A percentile compares a stretch with the other conserved stretches of the same genome.
These are phyloP conservation scores for Alternaria consortialis DNA, from an alignment of 2,329 filamentous ascomycete genomes.

Conservation along the genomic window DNA sequence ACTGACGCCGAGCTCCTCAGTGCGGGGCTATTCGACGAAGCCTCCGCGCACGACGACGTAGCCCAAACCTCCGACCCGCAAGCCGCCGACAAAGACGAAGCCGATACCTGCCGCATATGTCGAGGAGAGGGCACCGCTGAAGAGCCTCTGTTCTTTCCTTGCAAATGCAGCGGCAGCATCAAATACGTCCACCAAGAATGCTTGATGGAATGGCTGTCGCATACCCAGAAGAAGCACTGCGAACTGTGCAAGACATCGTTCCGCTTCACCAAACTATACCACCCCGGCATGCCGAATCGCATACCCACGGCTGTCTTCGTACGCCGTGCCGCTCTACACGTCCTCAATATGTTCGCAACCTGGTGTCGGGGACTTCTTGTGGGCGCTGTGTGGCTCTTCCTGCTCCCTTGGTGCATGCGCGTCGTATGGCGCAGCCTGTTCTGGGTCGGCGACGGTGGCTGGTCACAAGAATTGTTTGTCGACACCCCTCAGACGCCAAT, in stretches of 20 bases:
- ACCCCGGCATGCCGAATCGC: constrained; percentile 87
- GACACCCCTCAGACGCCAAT: constrained; percentile 17
- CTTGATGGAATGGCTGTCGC: constrained; percentile 97
- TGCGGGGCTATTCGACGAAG: constrained; percentile 24
- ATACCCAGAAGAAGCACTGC: constrained; percentile 99
- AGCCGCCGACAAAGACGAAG: constrained; percentile 57
- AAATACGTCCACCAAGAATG: constrained; percentile 98
- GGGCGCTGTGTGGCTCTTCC: constrained; percentile 84
- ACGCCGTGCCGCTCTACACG: constrained; percentile 78
- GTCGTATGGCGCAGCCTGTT: constrained; percentile 93
- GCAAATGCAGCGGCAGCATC: constrained; percentile 99
- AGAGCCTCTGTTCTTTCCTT: constrained; percentile 94
- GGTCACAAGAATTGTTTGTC: constrained; percentile 58
- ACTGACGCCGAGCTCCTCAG: constrained; percentile 25
- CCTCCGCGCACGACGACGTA: constrained; percentile 10
- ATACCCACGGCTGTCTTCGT: constrained; percentile 84
- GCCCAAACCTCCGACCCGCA: constrained; percentile 52
- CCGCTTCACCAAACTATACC: constrained; percentile 97
- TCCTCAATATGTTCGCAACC: constrained; percentile 73
- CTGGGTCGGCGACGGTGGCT: constrained; percentile 87
- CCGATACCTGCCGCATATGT: constrained; percentile 96
- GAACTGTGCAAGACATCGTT: constrained; percentile 99
- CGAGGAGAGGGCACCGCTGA: constrained; percentile 82
- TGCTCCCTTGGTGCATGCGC: constrained; percentile 89
- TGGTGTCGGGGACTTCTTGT: constrained; percentile 84